phyloP scores from a whole-genome alignment of 2,329 filamentous ascomycete genomes.

The Pseudocercospora musae region DNA sequence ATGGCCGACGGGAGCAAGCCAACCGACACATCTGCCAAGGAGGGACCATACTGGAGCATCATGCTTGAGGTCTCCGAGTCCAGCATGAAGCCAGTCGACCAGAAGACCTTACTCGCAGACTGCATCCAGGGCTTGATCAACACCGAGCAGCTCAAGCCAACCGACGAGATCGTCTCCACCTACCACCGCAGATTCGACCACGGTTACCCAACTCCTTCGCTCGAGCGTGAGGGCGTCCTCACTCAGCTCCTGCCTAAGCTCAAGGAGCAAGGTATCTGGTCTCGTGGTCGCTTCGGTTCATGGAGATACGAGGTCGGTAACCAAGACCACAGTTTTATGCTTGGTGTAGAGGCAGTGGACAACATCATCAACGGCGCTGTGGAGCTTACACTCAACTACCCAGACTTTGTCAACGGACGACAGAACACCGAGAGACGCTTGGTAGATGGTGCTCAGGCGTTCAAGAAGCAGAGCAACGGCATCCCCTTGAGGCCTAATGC shows the following conservation, averaged over 20 bases:
- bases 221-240: conserved; percentile 93
- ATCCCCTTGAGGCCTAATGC: conserved; percentile 4
- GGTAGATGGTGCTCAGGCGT: conserved; percentile 59
- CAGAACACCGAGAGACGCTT: conserved; percentile 64
- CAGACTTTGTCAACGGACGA: conserved; percentile 85
- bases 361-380: conserved; percentile 84
- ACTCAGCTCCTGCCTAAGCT: conserved; percentile 91
- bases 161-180: conserved; percentile 93
- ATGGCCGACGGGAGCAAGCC: conserved; percentile 83
- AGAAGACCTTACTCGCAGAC: conserved; percentile 78
- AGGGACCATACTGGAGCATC: conserved; percentile 98
- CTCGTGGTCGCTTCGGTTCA: conserved; percentile 93
- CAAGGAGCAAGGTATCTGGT: conserved; percentile 86
- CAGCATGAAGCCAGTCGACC: conserved; percentile 87
- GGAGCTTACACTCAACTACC: conserved; percentile 93
- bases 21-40: conserved; percentile 66
- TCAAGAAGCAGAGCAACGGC: conserved; percentile 41
- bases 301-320: conserved; percentile 98
- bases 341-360: conserved; percentile 90
- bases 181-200: conserved; percentile 98
- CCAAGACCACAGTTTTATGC: conserved; percentile 97
- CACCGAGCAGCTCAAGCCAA: conserved; percentile 89
- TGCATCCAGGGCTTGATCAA: conserved; percentile 96
- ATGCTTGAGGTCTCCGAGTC: conserved; percentile 99
- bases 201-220: conserved; percentile 91